Evolutionary conservation across 345 rosid species (phyloP).

Genomic region (Isatis tinctoria): DNA sequence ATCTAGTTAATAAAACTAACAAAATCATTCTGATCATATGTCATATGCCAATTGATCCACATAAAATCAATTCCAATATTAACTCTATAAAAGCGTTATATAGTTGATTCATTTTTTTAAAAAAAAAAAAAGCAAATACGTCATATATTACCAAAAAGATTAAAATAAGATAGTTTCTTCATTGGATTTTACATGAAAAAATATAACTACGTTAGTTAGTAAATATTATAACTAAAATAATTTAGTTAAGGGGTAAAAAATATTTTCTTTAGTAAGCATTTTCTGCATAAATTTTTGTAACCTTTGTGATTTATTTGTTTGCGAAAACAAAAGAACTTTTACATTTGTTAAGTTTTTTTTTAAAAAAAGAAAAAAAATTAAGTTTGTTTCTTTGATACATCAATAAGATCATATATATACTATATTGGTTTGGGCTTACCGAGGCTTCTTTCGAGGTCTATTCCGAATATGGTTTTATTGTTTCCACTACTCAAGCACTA

Average conservation of each 20-base stretch:
- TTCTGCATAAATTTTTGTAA: not conserved
- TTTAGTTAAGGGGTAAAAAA: not conserved
- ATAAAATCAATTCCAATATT: too few species aligned
- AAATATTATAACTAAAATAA: not conserved
- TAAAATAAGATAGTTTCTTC: too few species aligned
- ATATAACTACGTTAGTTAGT: not conserved
- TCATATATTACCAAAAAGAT: too few species aligned
- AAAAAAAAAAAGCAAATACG: too few species aligned
- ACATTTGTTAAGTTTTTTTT: too few species aligned
- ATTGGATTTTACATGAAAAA: too few species aligned
- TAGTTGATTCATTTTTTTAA: too few species aligned
- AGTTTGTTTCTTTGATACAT: not conserved
- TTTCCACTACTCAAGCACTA: conserved; percentile 32
- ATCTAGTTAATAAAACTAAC: too few species aligned
- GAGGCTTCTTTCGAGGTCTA: conserved; percentile 13
- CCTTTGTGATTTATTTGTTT: not conserved
- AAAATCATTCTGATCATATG: too few species aligned
- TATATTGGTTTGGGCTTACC: conserved; percentile 2
- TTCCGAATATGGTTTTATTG: not conserved
- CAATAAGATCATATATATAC: not conserved
- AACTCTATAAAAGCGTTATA: too few species aligned
- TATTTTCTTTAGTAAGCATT: not conserved
- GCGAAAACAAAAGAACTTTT: not conserved
- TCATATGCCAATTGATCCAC: too few species aligned
- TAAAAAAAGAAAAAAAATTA: too few species aligned